Evolutionary conservation across 345 rosid genomes (phyloP), one percentile per base, ranked within the genome.

Genomic region (Lenwebbia sp.): DNA sequence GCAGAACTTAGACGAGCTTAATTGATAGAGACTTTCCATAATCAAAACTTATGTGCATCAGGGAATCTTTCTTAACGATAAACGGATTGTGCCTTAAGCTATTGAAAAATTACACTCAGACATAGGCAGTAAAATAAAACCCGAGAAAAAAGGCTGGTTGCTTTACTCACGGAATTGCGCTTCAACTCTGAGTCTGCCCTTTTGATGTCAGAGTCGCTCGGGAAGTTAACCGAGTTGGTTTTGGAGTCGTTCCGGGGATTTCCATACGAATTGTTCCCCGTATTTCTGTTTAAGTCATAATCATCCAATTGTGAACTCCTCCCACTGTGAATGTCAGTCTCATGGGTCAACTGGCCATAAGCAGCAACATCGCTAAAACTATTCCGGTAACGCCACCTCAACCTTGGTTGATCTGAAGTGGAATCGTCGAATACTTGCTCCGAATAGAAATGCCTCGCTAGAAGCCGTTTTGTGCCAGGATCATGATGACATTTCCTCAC

Each of bases 361-460:
- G 86, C 84, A 76, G 50, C 83, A 87, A 49, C 84, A 84, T 96
- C 95, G 13, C 91, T 87, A 58, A 85, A 95, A 93, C 88, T 91
- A 89, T 88, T 97, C 86, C 94, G 90, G 85, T 86, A 91, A 13
- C 96, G 96, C 98, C 96, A 94, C 85, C 95, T 93, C 88, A 95
- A 55, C 13, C 87, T 90, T 86, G 95, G 95, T 86, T 86, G 89
- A 33, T 93, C 92, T 14, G 88, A 86, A 86, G 54, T 86, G 78
- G 96, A 88, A 90, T 94, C 99, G 83, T 91, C 91, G 89, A 91
- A 96, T 88, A 97, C 94, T 85, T 90, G 89, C 95, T 97, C 98
- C 3, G 92, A 87, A 86, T 93, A 96, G 93, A 97, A 95, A 90
- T 92, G 92, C 88, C 91, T 95, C 10, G 92, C 86, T 88, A 96